Evolutionary conservation across 129 eudicot genomes (phyloP).

Genomic region (Dittrichia graveolens): DNA sequence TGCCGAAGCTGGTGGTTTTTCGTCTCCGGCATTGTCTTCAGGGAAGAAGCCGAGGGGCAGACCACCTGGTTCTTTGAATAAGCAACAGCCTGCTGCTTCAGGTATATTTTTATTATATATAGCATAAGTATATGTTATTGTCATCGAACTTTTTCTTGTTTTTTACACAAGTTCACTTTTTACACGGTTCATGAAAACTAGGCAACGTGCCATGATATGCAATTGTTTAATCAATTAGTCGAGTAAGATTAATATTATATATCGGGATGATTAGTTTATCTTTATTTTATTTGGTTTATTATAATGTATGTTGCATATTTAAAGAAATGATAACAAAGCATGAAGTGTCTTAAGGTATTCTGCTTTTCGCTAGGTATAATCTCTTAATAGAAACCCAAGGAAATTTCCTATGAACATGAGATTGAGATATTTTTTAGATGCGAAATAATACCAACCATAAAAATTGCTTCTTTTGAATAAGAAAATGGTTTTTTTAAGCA

Average conservation of each 20-base stretch:
- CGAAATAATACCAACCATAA: neutral
- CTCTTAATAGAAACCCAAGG: neutral
- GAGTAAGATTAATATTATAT: conserved; percentile 24
- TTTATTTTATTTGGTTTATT: conserved; percentile 6
- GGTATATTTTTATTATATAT: conserved; percentile 24
- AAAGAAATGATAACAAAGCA: neutral
- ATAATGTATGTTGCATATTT: conserved; percentile 21
- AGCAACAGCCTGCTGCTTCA: conserved; percentile 29
- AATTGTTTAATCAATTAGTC: conserved; percentile 23
- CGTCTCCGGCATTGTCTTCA: conserved; percentile 29
- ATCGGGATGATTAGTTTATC: conserved; percentile 25
- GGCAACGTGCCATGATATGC: conserved; percentile 18
- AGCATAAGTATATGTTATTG: neutral
- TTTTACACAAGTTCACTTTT: neutral
- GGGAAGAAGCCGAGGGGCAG: conserved; percentile 53
- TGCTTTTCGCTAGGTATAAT: neutral
- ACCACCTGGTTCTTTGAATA: conserved; percentile 51
- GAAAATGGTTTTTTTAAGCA: neutral
- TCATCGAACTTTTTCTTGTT: neutral
- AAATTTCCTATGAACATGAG: neutral
- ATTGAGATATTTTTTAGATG: neutral
- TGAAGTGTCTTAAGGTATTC: neutral
- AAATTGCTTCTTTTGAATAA: neutral
- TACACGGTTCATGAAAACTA: conserved; percentile 13
- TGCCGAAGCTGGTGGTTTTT: conserved; percentile 24